These are phyloP conservation scores for Tylopilus rubrobrunneus DNA, from an alignment of 768 basidiomycete species.

Conservation along the genomic window DNA sequence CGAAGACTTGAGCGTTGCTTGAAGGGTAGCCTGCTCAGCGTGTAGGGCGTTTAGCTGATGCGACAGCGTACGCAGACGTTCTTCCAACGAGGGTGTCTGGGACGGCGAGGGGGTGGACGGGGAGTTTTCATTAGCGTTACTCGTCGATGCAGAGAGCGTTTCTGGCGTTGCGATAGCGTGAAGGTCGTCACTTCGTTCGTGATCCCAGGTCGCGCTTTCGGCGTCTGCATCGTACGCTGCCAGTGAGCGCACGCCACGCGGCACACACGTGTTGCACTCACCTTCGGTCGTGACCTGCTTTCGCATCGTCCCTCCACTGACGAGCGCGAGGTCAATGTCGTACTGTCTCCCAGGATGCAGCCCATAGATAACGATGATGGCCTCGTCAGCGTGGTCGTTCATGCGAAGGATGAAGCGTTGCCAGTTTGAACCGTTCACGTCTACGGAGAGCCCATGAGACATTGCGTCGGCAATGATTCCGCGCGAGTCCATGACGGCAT, in stretches of 20 bases:
- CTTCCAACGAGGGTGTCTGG: conserved; percentile 51
- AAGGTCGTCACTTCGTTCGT: conserved; percentile 21
- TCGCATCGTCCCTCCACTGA: conserved; percentile 57
- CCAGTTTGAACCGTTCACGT: conserved; percentile 78
- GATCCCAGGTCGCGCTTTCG: conserved; percentile 20
- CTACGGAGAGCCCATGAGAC: conserved; percentile 71
- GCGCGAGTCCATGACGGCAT: conserved; percentile 29
- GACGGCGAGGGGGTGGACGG: conserved; percentile 24
- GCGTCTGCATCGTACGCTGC: conserved; percentile 12
- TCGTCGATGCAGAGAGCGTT: conserved; percentile 25
- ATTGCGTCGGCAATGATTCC: conserved; percentile 63
- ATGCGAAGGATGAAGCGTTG: conserved; percentile 74
- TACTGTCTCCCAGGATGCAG: conserved; percentile 87
- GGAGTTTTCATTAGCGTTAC: conserved; percentile 16
- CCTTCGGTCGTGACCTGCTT: conserved; percentile 69
- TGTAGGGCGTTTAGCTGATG: conserved; percentile 60
- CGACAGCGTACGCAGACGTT: conserved; percentile 61
- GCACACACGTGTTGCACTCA: conserved; percentile 27
- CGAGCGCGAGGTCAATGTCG: conserved; percentile 80
- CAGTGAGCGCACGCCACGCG: conserved; percentile 5
- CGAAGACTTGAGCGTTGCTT: conserved; percentile 67
- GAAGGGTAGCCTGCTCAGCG: conserved; percentile 65
- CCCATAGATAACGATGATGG: conserved; percentile 87
- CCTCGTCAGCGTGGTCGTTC: conserved; percentile 80
- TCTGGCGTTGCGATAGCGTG: conserved; percentile 10